Conservation (phyloP, 169 alveolate species). For the Theileria annulata region DNA sequence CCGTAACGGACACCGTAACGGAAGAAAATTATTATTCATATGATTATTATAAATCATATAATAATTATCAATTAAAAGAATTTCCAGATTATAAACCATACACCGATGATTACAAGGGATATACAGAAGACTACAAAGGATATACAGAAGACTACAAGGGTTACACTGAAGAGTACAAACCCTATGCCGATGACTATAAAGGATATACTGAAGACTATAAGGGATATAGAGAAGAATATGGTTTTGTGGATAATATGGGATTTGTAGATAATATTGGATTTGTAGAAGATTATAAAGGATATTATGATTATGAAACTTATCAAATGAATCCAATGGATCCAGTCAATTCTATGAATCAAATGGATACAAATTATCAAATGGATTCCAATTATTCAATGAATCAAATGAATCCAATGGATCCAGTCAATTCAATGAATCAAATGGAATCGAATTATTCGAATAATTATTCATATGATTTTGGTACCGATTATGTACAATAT, state of each 20-base stretch:
- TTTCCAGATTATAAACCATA: not conserved
- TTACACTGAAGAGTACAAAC: not conserved
- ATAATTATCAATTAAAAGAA: too few relatives aligned
- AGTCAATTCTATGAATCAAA: too few relatives aligned
- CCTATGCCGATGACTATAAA: not conserved
- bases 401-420: too few relatives aligned
- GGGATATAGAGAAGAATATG: not conserved
- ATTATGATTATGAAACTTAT: not conserved
- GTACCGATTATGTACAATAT: constrained; percentile 40
- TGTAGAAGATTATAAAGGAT: not conserved
- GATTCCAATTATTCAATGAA: too few relatives aligned
- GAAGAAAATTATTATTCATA: not conserved
- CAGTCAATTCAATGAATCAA: too few relatives aligned
- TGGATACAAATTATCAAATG: too few relatives aligned
- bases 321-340: too few relatives aligned
- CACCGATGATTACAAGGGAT: too few relatives aligned
- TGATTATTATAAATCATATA: not conserved
- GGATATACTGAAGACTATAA: not conserved
- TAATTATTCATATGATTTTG: constrained; percentile 17
- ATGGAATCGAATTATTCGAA: constrained; percentile 13
- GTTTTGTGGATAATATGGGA: not conserved
- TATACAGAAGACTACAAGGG: not conserved
- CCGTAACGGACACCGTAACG: too few relatives aligned
- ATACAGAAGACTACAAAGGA: too few relatives aligned
- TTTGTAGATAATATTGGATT: not conserved